Evolutionary conservation across 176 grass and related monocot genomes (phyloP).

Genomic region (Carex parvula): DNA sequence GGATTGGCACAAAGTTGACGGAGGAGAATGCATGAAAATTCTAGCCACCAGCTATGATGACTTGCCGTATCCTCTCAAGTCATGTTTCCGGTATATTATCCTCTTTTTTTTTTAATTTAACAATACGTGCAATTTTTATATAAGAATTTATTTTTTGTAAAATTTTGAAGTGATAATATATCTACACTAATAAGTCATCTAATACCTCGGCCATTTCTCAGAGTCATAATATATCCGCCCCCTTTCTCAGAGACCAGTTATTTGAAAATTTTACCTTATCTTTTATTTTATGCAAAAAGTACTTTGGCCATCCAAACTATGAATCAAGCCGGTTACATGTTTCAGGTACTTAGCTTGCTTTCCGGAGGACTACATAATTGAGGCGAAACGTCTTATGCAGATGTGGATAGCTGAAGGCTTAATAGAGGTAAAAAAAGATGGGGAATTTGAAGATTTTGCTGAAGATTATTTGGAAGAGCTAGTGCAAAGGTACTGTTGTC

Average conservation of each 20-base stretch:
- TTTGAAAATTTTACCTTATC: background rate
- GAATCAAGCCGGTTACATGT: too few relatives aligned
- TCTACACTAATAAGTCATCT: background rate
- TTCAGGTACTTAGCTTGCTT: background rate
- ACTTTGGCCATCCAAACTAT: too few relatives aligned
- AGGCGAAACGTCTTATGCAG: background rate
- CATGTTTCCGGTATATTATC: background rate
- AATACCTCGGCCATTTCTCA: background rate
- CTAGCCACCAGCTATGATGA: background rate
- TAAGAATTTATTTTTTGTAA: background rate
- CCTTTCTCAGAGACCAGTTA: background rate
- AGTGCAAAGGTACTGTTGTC: background rate
- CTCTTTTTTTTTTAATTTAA: background rate
- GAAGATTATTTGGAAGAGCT: background rate
- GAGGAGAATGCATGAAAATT: background rate
- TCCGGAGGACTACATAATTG: background rate
- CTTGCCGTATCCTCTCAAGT: background rate
- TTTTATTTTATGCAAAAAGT: background rate
- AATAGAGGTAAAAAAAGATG: background rate
- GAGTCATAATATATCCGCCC: background rate
- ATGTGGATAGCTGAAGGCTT: constrained; percentile 4
- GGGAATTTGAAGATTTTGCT: background rate
- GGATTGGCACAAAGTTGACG: background rate
- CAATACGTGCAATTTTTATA: background rate
- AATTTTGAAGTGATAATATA: background rate